Percentiles rank a stretch among this genome's conserved stretches.
phyloP scores from a whole-genome alignment of 139 green algal genomes.

The Mychonastes homosphaera region DNA sequence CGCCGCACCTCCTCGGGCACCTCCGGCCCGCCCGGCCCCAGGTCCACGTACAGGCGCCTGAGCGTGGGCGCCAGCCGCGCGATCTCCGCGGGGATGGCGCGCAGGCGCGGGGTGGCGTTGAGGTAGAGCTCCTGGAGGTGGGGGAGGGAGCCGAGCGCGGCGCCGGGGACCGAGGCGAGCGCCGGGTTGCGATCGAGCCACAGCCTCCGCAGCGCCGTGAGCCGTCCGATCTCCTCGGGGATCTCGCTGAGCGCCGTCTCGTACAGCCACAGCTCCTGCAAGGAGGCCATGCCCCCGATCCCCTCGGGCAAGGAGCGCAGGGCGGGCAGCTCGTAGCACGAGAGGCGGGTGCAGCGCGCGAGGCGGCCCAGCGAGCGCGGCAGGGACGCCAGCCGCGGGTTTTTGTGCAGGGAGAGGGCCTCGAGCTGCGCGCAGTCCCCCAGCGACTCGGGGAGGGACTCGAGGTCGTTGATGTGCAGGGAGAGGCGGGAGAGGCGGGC shows the following conservation, averaged over 20 bases:
- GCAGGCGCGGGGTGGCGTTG: too few relatives aligned
- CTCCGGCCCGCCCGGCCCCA: too few relatives aligned
- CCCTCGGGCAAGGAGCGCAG: conserved; percentile 14
- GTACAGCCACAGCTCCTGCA: conserved; percentile 30
- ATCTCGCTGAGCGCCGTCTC: conserved; percentile 23
- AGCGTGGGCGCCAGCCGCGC: too few relatives aligned
- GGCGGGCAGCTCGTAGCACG: conserved; percentile 27
- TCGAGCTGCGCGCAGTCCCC: neutral
- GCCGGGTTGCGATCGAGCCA: conserved; percentile 31
- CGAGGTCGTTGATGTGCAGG: conserved; percentile 17
- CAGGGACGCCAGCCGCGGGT: neutral
- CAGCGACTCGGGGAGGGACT: neutral
- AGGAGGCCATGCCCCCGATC: conserved; percentile 13
- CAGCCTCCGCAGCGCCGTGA: conserved; percentile 21
- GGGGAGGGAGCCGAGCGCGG: too few relatives aligned
- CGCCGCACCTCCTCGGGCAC: too few relatives aligned
- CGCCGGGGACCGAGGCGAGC: too few relatives aligned
- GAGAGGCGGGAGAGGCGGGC: conserved; percentile 15
- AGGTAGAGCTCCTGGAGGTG: too few relatives aligned
- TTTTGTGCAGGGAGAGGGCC: conserved; percentile 14
- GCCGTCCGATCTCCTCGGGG: conserved; percentile 17
- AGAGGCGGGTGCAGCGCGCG: neutral
- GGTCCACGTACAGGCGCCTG: too few relatives aligned
- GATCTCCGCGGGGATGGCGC: too few relatives aligned
- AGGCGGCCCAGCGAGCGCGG: neutral